Base-by-base conservation (phyloP, 78 protist species). In the Planoprotostelium fungivorum region DNA sequence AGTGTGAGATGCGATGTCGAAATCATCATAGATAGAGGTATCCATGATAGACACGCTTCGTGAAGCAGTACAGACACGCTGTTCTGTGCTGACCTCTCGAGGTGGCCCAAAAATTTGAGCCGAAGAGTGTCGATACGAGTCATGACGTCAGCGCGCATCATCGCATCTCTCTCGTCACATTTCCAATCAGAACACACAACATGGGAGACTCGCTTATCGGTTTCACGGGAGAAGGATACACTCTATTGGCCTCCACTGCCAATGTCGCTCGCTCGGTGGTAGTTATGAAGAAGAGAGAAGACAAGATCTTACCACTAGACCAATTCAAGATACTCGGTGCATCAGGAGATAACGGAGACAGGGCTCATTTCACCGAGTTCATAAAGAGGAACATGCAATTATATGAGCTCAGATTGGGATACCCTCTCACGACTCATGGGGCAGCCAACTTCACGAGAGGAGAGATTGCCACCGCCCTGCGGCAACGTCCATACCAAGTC, bases 311-410 rank as follows among this genome's bases (percentile, higher is more conserved):
- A n/a, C 90, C 73, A 31, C 28, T 92, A 16, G 94, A 92, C n/a
- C 37, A 34, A 28, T 34, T 35, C 38, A 92, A 92, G 51, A 34
- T 92, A 10, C 37, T 92, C 25, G 36, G 35, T 34, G 37, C 94
- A 37, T 95, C 94, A 38, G 97, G 95, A 38, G 95, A 93, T 51
- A 38, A 84, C 28, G 97, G 97, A 38, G 97, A 95, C 90, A 63
- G 96, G 73, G 85, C 88, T 23, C 91, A 91, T 38, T 95, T 95
- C 39, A 38, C 86, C 23, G 96, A 96, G 84, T 96, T 87, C 86
- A 89, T 96, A 29, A 10, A 89, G 35, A 91, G 86, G 73, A 96
- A 96, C 84, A 34, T 94, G 25, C 63, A 89, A 38, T 83, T 96
- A 28, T 94, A 92, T 84, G 88, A 89, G 0, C 90, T 94, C 63